Conservation (phyloP, 202 grass and related monocot genomes). For the Zoysia matrella region DNA sequence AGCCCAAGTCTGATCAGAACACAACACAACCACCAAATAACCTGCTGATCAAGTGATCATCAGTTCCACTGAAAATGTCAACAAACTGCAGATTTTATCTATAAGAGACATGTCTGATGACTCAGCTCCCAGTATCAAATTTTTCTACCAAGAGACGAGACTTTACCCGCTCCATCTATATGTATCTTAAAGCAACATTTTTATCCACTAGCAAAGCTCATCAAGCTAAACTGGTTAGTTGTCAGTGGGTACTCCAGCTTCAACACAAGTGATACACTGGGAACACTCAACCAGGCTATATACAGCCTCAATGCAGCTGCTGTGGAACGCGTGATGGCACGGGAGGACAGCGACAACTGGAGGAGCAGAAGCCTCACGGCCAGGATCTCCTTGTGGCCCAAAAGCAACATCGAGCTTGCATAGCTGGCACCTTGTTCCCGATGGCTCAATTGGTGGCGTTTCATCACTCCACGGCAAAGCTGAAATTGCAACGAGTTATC, state of each 20-base stretch:
- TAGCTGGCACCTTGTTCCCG: conserved; percentile 47
- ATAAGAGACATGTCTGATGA: background rate
- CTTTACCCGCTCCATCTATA: conserved; percentile 23
- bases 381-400: conserved; percentile 15
- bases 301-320: conserved; percentile 49
- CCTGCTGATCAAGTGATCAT: background rate
- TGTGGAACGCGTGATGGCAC: conserved; percentile 59
- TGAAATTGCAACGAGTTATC: conserved; percentile 39
- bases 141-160: conserved; percentile 20
- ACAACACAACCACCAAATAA: background rate
- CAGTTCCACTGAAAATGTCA: conserved; percentile 22
- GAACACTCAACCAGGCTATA: conserved; percentile 44
- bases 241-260: conserved; percentile 22
- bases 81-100: conserved; percentile 23
- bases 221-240: conserved; percentile 18
- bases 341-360: conserved; percentile 43
- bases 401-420: conserved; percentile 54
- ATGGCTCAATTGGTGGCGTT: conserved; percentile 30
- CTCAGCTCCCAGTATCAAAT: conserved; percentile 11
- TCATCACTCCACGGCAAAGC: conserved; percentile 40
- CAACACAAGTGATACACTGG: conserved; percentile 45
- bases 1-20: too few species aligned
- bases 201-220: conserved; percentile 16
- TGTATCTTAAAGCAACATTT: conserved; percentile 11
- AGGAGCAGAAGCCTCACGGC: conserved; percentile 26